Conservation (phyloP, 805 yeast genomes). For the Schizosaccharomyces cryophilus region DNA sequence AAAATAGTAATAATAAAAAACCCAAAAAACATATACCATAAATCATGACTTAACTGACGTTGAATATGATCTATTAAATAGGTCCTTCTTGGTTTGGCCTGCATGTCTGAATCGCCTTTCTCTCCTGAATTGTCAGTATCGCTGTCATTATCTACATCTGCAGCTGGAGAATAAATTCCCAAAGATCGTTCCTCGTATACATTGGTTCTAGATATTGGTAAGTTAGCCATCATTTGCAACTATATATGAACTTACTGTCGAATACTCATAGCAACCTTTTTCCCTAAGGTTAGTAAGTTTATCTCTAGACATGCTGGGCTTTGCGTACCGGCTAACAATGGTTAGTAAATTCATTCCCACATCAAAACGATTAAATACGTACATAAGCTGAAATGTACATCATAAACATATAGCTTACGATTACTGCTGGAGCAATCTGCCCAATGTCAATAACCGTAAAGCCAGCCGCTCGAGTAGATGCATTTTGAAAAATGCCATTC, state of each 20-base stretch:
- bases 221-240: constrained; percentile 62
- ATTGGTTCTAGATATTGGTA: constrained; percentile 81
- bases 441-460: constrained; percentile 49
- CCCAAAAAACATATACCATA: constrained; percentile 82
- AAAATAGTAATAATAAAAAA: constrained; percentile 66
- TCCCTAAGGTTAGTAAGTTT: not conserved
- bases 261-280: not conserved
- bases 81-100: constrained; percentile 13
- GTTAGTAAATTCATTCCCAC: not conserved
- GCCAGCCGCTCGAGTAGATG: constrained; percentile 87
- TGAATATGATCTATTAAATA: constrained; percentile 73
- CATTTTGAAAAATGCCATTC: constrained; percentile 72
- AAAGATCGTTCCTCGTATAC: constrained; percentile 92
- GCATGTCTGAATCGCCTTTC: not conserved
- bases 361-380: not conserved
- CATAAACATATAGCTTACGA: constrained; percentile 83
- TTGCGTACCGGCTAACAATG: not conserved
- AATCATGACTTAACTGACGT: constrained; percentile 73
- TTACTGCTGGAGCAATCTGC: constrained; percentile 64
- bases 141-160: constrained; percentile 6
- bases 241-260: constrained; percentile 18
- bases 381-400: constrained; percentile 91
- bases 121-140: not conserved
- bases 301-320: not conserved
- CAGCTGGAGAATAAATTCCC: constrained; percentile 34